Base-by-base conservation (phyloP, 179 eudicot species). In the Patellifolia procumbens region DNA sequence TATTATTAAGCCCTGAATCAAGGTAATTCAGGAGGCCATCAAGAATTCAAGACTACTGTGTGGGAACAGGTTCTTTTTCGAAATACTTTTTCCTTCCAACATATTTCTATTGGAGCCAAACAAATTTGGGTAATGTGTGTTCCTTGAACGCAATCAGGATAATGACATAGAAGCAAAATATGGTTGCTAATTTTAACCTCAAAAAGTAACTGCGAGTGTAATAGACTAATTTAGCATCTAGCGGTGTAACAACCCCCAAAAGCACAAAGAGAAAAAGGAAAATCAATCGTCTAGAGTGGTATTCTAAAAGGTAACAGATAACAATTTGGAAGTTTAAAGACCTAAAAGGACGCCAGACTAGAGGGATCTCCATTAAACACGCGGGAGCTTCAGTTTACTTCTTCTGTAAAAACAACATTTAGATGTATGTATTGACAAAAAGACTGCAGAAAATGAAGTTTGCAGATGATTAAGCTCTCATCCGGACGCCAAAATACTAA, bases 401-500 rank as follows among this genome's bases (percentile, higher is more conserved):
- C 32, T 60, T 17, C 10, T 28, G 7, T 16, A 19, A 7, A 8
- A 32, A 32, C 24, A 1, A 34, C 17, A 12, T 16, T 63, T 8
- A 34, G 28, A 63, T 63, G 43, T 26, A 35, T 6, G 45, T 17
- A 39, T 35, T 20, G 5, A 34, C 15, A 15, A 63, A 4, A 63
- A 17, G 37, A 28, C 34, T 22, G 32, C 53, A 68, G 28, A 35
- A 46, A 26, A 10, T 68, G n/a, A 46, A 68, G 32, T 68, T 45
- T 45, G 34, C 37, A 68, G 53, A 68, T 10, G 51, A 68, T 68
- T 45, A 43, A 45, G 72, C 37, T 32, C 28, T 31, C 26, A 70
- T 34, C 20, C 43, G n/a, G 43, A 45, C n/a, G 28, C 39, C 28
- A 56, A 56, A 37, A 22, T 37, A 24, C 24, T 16, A 19, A 1